Conservation (phyloP, 306 rosid species). For the Trichosanthes truncata region DNA sequence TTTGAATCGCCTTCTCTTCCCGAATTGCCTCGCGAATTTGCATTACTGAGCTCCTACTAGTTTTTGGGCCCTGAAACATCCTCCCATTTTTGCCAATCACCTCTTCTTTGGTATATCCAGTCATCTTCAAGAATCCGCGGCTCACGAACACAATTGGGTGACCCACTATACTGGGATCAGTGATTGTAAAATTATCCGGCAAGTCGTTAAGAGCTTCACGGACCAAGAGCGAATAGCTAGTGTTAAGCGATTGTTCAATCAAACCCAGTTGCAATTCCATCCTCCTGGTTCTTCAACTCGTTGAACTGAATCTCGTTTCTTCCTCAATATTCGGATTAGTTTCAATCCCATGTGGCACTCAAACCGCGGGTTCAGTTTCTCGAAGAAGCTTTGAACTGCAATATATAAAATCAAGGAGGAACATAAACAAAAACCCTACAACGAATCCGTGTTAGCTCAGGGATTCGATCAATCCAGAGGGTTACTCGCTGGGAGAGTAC, state of each 20-base stretch:
- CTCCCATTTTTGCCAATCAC: constrained; percentile 60
- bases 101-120: constrained; percentile 53
- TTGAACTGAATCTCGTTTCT: constrained; percentile 14
- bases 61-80: constrained; percentile 66
- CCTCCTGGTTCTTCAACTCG: constrained; percentile 16
- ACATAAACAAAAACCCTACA: neutral
- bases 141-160: constrained; percentile 94
- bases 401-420: neutral
- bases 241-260: constrained; percentile 37
- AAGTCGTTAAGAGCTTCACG: constrained; percentile 58
- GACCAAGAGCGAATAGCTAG: constrained; percentile 39
- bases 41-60: constrained; percentile 55
- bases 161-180: constrained; percentile 66
- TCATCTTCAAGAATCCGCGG: constrained; percentile 61
- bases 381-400: neutral
- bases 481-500: neutral
- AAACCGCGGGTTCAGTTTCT: neutral
- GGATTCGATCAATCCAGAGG: neutral
- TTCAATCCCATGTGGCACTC: constrained; percentile 85
- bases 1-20: constrained; percentile 40
- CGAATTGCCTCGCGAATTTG: constrained; percentile 79
- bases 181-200: constrained; percentile 56
- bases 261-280: constrained; percentile 39
- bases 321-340: constrained; percentile 29
- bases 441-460: neutral